Conservation (phyloP, 2,329 filamentous ascomycete genomes). For the Colletotrichum sublineola region DNA sequence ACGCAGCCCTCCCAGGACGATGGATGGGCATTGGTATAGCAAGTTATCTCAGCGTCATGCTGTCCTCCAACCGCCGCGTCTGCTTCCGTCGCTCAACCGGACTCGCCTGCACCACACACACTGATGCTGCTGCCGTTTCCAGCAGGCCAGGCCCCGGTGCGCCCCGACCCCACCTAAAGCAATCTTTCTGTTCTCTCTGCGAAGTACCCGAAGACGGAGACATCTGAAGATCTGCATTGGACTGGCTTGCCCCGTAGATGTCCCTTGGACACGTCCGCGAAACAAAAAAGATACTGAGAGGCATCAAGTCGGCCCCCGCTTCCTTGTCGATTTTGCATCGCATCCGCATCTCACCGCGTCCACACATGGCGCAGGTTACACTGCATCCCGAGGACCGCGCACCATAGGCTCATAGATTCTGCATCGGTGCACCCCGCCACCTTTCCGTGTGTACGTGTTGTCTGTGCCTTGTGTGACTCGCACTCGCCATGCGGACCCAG, state of each 20-base stretch:
- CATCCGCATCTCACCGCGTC: conserved; percentile 36
- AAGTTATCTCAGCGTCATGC: conserved; percentile 3
- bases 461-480: conserved; percentile 25
- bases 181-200: background rate
- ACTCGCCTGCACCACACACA: background rate
- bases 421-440: conserved; percentile 18
- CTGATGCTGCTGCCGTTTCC: conserved; percentile 31
- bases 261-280: conserved; percentile 8
- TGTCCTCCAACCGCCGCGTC: conserved; percentile 9
- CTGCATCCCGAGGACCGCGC: conserved; percentile 22
- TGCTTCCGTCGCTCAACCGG: conserved; percentile 32
- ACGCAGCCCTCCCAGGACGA: conserved; percentile 19
- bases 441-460: conserved; percentile 13
- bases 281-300: background rate
- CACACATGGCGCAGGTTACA: conserved; percentile 23
- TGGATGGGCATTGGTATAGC: conserved; percentile 7
- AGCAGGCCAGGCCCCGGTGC: conserved; percentile 7
- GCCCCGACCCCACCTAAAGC: conserved; percentile 1
- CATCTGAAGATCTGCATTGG: background rate
- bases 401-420: conserved; percentile 26
- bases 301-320: conserved; percentile 6
- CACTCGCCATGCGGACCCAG: conserved; percentile 18
- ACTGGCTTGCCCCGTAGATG: background rate
- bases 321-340: conserved; percentile 28
- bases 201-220: conserved; percentile 16